Evolutionary conservation across 2,329 filamentous ascomycete species (phyloP).

Genomic region (Fusarium sp.): DNA sequence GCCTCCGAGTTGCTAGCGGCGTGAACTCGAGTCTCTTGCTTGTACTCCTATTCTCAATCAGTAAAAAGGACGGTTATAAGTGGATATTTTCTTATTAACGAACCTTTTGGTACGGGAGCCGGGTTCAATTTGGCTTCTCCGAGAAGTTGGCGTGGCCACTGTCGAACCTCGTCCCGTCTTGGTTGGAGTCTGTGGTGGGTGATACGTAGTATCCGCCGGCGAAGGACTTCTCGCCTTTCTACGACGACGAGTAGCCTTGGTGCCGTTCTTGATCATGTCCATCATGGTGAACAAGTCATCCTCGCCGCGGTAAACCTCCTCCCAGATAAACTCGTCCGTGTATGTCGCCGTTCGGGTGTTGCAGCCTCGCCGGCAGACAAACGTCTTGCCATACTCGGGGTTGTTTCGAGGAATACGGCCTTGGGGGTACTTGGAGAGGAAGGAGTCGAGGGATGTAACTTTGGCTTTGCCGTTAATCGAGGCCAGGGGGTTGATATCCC

Average conservation of each 20-base stretch:
- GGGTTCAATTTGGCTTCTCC: conserved; percentile 46
- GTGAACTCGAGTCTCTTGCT: conserved; percentile 91
- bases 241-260: conserved; percentile 70
- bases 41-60: conserved; percentile 47
- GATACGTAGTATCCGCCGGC: conserved; percentile 48
- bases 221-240: conserved; percentile 48
- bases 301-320: conserved; percentile 79
- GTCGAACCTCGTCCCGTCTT: conserved; percentile 46
- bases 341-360: conserved; percentile 91
- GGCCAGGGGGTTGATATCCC: conserved; percentile 86
- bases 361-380: conserved; percentile 89
- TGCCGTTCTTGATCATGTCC: conserved; percentile 75
- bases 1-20: conserved; percentile 86
- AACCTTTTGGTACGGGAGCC: conserved; percentile 50
- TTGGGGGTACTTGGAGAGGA: conserved; percentile 76
- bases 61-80: background rate
- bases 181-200: conserved; percentile 53
- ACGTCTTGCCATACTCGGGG: conserved; percentile 84
- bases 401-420: conserved; percentile 80
- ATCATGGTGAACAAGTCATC: conserved; percentile 74
- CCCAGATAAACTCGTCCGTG: conserved; percentile 93
- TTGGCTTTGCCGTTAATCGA: conserved; percentile 92
- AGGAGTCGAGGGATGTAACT: conserved; percentile 79
- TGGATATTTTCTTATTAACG: background rate
- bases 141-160: conserved; percentile 48